Percentiles rank a stretch among this genome's conserved stretches.
Evolutionary conservation across 495 filamentous ascomycete genomes (phyloP).

Genomic region (Daldinia grandis): DNA sequence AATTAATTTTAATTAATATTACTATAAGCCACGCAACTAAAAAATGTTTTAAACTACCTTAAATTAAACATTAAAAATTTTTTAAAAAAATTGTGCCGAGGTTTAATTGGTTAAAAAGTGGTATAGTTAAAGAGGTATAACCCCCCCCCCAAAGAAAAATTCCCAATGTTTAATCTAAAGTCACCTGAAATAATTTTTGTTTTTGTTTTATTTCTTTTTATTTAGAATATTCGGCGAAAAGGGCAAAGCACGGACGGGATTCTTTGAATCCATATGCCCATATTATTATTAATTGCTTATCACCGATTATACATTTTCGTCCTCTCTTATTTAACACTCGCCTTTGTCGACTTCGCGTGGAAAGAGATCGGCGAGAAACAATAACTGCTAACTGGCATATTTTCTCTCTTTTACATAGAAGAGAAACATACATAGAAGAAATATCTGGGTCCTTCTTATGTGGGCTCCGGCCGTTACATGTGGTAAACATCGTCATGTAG

Average conservation of each 20-base stretch:
- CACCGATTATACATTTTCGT: background rate
- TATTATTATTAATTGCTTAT: background rate
- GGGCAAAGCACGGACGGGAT: background rate
- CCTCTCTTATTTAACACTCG: background rate
- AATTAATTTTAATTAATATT: too few species aligned
- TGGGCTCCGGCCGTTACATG: conserved; percentile 22
- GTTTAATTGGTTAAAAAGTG: too few species aligned
- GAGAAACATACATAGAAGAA: background rate
- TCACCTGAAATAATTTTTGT: too few species aligned
- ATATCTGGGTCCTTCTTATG: conserved; percentile 8
- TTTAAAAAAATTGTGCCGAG: too few species aligned
- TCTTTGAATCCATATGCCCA: background rate
- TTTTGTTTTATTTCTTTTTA: too few species aligned
- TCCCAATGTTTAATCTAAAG: too few species aligned
- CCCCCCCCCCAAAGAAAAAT: too few species aligned
- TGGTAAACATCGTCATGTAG: conserved; percentile 23
- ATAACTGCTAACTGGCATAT: background rate
- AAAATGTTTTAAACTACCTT: too few species aligned
- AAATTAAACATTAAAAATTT: too few species aligned
- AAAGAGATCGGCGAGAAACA: background rate
- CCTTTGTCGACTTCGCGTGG: background rate
- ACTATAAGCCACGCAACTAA: too few species aligned
- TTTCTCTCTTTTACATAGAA: background rate
- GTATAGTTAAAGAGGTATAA: too few species aligned
- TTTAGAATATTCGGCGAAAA: background rate